Percentiles rank a stretch among this genome's conserved stretches.
Conservation (phyloP, 352 stramenopile species). For the Phytophthora pistaciae region DNA sequence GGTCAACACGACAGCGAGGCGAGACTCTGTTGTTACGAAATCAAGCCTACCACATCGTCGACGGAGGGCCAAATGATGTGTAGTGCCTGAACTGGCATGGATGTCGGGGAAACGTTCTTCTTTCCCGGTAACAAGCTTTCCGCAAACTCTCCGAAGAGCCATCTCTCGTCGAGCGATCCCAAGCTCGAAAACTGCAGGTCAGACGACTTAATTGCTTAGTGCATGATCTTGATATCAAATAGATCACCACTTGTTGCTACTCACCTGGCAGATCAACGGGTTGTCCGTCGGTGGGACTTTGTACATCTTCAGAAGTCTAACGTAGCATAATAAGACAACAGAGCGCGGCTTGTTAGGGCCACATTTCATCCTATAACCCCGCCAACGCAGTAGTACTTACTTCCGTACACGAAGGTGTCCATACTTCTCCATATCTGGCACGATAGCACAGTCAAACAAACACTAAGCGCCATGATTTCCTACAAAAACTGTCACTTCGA, state of each 20-base stretch:
- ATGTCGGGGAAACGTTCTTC: conserved; percentile 34
- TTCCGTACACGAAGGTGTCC: conserved; percentile 77
- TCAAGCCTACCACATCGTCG: conserved; percentile 69
- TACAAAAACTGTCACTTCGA: background rate
- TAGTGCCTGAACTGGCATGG: conserved; percentile 59
- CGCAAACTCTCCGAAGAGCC: conserved; percentile 82
- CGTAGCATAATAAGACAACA: background rate
- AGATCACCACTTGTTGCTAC: background rate
- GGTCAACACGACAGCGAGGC: background rate
- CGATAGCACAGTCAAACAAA: background rate
- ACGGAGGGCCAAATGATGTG: conserved; percentile 88
- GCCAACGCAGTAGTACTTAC: conserved; percentile 36
- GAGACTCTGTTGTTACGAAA: background rate
- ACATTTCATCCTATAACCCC: background rate
- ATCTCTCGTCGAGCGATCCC: conserved; percentile 84
- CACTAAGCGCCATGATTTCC: background rate
- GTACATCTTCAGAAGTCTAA: conserved; percentile 63
- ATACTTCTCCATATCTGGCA: conserved; percentile 84
- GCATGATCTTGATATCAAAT: background rate
- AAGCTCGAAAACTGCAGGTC: conserved; percentile 77
- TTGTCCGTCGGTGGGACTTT: conserved; percentile 60
- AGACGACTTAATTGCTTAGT: background rate
- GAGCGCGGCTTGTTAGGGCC: conserved; percentile 1
- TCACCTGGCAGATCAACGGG: conserved; percentile 72
- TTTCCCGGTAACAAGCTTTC: conserved; percentile 65